These are phyloP conservation scores for Waltergamsia citrina DNA, from an alignment of 2,329 filamentous ascomycete genomes.

Conservation along the genomic window DNA sequence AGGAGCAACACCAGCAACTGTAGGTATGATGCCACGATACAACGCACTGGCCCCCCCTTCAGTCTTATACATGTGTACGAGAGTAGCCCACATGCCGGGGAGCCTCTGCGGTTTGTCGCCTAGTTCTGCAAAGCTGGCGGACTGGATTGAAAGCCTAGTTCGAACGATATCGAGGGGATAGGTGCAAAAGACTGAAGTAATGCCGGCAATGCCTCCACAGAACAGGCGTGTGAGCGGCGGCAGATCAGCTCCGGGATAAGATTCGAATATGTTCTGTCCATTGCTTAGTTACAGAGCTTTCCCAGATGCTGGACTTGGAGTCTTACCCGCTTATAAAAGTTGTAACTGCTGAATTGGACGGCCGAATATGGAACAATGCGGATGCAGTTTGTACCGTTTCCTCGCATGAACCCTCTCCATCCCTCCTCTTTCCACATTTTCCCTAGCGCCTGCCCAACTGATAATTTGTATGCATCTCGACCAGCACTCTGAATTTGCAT, in stretches of 20 bases:
- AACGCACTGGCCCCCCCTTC: constrained; percentile 79
- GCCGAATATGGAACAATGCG: constrained; percentile 97
- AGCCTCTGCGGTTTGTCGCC: constrained; percentile 55
- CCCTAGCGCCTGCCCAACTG: constrained; percentile 73
- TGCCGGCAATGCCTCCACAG: constrained; percentile 87
- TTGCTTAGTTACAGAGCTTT: neutral
- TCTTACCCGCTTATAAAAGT: constrained; percentile 85
- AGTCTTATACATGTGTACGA: constrained; percentile 76
- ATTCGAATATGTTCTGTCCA: constrained; percentile 61
- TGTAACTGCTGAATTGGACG: constrained; percentile 97
- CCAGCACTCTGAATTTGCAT: constrained; percentile 91
- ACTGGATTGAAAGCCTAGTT: constrained; percentile 92
- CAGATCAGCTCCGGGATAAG: constrained; percentile 63
- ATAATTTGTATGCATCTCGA: constrained; percentile 86
- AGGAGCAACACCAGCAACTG: constrained; percentile 88
- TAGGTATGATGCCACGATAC: constrained; percentile 92
- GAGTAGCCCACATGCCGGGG: constrained; percentile 86
- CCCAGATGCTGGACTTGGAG: neutral
- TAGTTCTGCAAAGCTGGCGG: constrained; percentile 83
- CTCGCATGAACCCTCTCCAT: constrained; percentile 94
- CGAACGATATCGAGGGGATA: constrained; percentile 97
- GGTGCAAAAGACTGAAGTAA: constrained; percentile 90
- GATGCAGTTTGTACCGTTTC: constrained; percentile 97
- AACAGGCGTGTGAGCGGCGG: constrained; percentile 65
- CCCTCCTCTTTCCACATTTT: constrained; percentile 99